phyloP scores from a whole-genome alignment of 768 basidiomycete species.

The Hygrocybe coccinea region DNA sequence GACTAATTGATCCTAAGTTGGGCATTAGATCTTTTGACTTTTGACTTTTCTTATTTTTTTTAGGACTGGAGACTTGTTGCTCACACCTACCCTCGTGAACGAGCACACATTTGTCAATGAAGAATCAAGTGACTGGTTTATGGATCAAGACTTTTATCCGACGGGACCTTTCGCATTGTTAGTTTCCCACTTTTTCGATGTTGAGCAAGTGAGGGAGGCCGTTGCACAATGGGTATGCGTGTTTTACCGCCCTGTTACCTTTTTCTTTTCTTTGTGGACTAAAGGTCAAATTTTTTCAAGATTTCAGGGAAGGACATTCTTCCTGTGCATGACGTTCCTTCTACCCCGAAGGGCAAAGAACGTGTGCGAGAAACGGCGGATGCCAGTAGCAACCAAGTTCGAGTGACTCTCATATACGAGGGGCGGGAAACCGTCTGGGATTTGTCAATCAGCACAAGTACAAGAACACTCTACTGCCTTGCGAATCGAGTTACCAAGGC shows the following conservation, averaged over 20 bases:
- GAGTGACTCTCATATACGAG: slow-evolving; percentile 13
- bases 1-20: slow-evolving; percentile 20
- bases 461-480: slow-evolving; percentile 19
- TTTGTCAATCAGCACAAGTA: slow-evolving; percentile 12
- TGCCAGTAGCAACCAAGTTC: background rate
- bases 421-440: slow-evolving; percentile 12
- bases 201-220: slow-evolving; percentile 6
- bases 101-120: slow-evolving; percentile 13
- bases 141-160: slow-evolving; percentile 9
- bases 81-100: slow-evolving; percentile 11
- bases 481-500: slow-evolving; percentile 22
- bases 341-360: slow-evolving; percentile 1
- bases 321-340: background rate
- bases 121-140: slow-evolving; percentile 10
- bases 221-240: slow-evolving; percentile 16
- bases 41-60: background rate
- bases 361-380: background rate
- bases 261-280: background rate
- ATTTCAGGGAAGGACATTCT: slow-evolving; percentile 5
- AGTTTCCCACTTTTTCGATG: background rate
- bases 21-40: background rate
- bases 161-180: slow-evolving; percentile 1
- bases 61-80: slow-evolving; percentile 20
- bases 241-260: background rate
- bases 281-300: background rate